Conservation (phyloP, 306 rosid genomes). For the Medicago ruthenica region DNA sequence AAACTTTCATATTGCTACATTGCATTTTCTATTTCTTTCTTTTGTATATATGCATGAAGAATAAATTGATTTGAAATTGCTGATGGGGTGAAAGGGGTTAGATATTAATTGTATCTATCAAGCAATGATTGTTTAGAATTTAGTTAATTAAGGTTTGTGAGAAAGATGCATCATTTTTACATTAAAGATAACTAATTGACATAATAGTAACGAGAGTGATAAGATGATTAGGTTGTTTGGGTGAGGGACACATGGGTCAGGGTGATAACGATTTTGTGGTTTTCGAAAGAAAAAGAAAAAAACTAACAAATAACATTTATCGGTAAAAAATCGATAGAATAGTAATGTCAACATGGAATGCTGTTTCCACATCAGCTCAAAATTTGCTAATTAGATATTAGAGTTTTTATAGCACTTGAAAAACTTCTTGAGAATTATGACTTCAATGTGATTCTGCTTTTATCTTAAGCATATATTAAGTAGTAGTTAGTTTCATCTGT, state of each 20-base stretch:
- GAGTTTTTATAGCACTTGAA: not conserved
- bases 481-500: constrained; percentile 25
- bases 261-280: too few species aligned
- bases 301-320: not conserved
- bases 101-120: constrained; percentile 10
- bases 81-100: constrained; percentile 5
- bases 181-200: constrained; percentile 1
- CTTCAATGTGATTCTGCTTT: not conserved
- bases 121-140: constrained; percentile 1
- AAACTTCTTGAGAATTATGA: constrained; percentile 24
- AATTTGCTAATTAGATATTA: not conserved
- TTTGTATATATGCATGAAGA: too few species aligned
- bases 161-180: constrained; percentile 23
- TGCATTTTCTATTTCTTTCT: constrained; percentile 9
- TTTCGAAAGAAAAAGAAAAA: too few species aligned
- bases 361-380: constrained; percentile 16
- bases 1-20: constrained; percentile 29
- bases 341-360: constrained; percentile 15
- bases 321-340: not conserved
- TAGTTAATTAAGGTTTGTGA: constrained; percentile 20
- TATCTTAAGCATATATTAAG: not conserved
- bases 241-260: too few species aligned
- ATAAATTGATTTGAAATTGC: constrained; percentile 26
- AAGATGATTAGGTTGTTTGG: not conserved
- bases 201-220: not conserved